Percentiles rank a stretch among this genome's conserved stretches.
These are phyloP conservation scores for Volutella citrinella DNA, from an alignment of 2,329 filamentous ascomycete species.

Conservation along the genomic window DNA sequence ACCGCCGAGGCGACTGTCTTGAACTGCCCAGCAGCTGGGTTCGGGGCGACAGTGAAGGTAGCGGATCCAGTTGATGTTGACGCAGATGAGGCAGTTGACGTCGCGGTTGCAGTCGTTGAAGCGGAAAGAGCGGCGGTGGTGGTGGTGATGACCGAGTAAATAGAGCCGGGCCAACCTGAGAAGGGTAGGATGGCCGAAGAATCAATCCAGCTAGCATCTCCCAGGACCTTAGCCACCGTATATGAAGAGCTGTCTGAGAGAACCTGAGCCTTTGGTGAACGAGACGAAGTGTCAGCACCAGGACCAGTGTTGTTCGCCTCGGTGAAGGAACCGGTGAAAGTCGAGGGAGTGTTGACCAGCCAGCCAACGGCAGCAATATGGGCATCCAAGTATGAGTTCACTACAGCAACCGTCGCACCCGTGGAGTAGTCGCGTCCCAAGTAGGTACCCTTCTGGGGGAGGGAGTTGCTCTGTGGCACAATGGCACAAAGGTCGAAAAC, in stretches of 20 bases:
- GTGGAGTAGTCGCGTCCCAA: conserved; percentile 26
- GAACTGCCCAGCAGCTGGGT: conserved; percentile 36
- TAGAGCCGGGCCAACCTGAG: conserved; percentile 25
- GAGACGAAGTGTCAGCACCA: conserved; percentile 21
- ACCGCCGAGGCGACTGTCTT: conserved; percentile 40
- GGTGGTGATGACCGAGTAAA: conserved; percentile 16
- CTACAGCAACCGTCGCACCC: conserved; percentile 23
- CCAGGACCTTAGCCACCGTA: conserved; percentile 37
- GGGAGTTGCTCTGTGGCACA: conserved; percentile 24
- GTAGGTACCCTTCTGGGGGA: conserved; percentile 22
- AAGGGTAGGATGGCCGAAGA: conserved; percentile 26
- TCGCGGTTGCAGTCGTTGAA: conserved; percentile 5
- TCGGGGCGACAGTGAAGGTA: conserved; percentile 28
- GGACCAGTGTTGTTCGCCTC: conserved; percentile 33
- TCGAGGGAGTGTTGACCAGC: conserved; percentile 20
- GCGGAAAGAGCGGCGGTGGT: neutral
- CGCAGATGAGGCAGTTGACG: conserved; percentile 11
- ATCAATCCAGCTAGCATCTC: conserved; percentile 31
- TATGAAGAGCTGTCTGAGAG: conserved; percentile 46
- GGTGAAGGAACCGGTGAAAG: conserved; percentile 25
- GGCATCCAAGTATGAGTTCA: conserved; percentile 28
- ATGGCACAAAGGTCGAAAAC: conserved; percentile 41
- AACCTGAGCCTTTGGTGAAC: conserved; percentile 20
- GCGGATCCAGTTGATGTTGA: conserved; percentile 2
- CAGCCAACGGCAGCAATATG: conserved; percentile 26